A percentile compares a stretch with the other conserved stretches of the same genome.
phyloP scores from a whole-genome alignment of 371 early-diverging fungal species.

The Gilbertella persicaria region DNA sequence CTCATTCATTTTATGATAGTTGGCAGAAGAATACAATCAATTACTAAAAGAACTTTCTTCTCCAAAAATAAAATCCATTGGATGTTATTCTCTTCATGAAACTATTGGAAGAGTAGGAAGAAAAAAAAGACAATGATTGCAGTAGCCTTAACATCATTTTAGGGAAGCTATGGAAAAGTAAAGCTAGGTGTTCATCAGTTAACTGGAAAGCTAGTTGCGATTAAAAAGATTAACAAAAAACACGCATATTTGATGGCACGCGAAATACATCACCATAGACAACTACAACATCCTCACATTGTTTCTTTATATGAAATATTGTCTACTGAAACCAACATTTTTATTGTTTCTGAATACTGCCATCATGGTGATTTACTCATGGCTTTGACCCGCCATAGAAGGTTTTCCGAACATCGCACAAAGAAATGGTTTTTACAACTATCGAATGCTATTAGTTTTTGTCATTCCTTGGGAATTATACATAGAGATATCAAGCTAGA shows the following conservation, averaged over 20 bases:
- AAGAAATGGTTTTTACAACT: conserved; percentile 71
- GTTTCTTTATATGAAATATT: conserved; percentile 86
- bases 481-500: conserved; percentile 86
- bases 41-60: conserved; percentile 49
- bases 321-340: conserved; percentile 77
- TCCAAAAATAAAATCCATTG: conserved; percentile 43
- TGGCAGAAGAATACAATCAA: conserved; percentile 52
- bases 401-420: conserved; percentile 52
- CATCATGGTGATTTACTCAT: conserved; percentile 79
- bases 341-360: conserved; percentile 80
- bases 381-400: conserved; percentile 55
- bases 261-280: conserved; percentile 85
- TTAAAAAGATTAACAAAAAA: conserved; percentile 85
- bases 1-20: conserved; percentile 20
- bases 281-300: conserved; percentile 80
- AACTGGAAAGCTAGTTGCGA: conserved; percentile 80
- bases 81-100: conserved; percentile 51
- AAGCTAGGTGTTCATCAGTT: conserved; percentile 70
- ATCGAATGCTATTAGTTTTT: conserved; percentile 73
- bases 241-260: conserved; percentile 75
- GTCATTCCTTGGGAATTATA: conserved; percentile 74
- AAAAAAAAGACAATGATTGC: not conserved
- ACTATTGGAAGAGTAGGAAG: conserved; percentile 37
- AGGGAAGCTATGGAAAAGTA: conserved; percentile 82
- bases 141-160: not conserved